phyloP scores from a whole-genome alignment of 176 grass and related monocot species.

The Rhynchospora breviuscula region DNA sequence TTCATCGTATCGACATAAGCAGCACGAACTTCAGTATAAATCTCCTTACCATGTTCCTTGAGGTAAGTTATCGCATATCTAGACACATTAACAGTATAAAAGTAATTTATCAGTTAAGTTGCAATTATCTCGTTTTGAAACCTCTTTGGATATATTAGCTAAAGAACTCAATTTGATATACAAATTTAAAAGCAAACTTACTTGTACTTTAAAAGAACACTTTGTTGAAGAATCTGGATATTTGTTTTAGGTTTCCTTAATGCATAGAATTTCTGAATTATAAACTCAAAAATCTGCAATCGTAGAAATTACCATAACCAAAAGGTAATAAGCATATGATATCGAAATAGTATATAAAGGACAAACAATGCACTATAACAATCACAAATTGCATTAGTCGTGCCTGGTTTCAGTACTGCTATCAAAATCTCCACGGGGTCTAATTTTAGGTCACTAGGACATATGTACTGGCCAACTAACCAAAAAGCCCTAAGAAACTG shows the following conservation, averaged over 20 bases:
- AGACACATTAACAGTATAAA: conserved; percentile 8
- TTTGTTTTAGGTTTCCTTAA: conserved; percentile 99
- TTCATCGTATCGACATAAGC: conserved; percentile 99
- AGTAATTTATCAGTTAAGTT: conserved; percentile 13
- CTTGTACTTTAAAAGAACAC: conserved; percentile 97
- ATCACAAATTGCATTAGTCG: neutral
- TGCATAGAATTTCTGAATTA: conserved; percentile 92
- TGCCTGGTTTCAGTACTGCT: neutral
- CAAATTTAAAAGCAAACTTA: conserved; percentile 37
- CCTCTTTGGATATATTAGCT: neutral
- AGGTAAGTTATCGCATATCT: conserved; percentile 83
- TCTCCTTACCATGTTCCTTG: conserved; percentile 98
- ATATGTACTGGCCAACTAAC: neutral
- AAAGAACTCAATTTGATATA: conserved; percentile 8
- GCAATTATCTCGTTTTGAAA: neutral
- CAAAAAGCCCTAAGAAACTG: neutral
- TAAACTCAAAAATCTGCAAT: conserved; percentile 91
- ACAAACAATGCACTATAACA: neutral
- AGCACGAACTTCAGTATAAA: conserved; percentile 85
- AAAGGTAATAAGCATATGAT: neutral
- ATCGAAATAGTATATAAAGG: neutral
- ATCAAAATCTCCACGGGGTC: neutral
- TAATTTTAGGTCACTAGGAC: neutral
- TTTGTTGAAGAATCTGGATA: conserved; percentile 97
- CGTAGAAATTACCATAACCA: neutral